A percentile compares a stretch with the other conserved stretches of the same genome.
phyloP scores from a whole-genome alignment of 805 yeast species.

The Cyberlindnera mycetangii region DNA sequence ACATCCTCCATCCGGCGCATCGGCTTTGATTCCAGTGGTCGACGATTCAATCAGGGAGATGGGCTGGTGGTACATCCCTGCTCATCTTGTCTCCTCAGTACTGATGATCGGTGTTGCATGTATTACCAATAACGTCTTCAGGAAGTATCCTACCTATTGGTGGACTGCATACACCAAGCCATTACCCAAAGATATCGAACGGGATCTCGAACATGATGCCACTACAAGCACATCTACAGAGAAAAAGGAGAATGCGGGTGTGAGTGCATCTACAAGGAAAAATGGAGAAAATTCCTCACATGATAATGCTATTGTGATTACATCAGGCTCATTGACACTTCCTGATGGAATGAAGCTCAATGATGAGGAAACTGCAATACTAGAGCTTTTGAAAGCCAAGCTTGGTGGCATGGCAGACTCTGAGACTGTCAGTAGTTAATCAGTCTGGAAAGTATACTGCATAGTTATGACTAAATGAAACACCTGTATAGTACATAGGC shows the following conservation, averaged over 20 bases:
- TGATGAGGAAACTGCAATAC: conserved; percentile 3
- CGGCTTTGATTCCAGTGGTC: conserved; percentile 55
- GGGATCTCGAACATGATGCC: no score
- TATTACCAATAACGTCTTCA: conserved; percentile 49
- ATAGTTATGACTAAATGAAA: no score
- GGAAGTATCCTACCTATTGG: conserved; percentile 60
- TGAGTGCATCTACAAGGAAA: no score
- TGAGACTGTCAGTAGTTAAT: no score
- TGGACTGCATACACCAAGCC: conserved; percentile 37
- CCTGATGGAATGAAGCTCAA: conserved; percentile 7
- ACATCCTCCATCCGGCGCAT: conserved; percentile 75
- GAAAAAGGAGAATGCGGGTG: neutral
- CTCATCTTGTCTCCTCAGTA: conserved; percentile 46
- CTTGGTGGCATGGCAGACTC: no score
- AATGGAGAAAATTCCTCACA: neutral
- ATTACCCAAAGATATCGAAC: conserved; percentile 1
- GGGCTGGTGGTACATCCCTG: conserved; percentile 68
- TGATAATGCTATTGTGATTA: neutral
- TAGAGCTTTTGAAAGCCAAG: conserved; percentile 5
- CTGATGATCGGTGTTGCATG: conserved; percentile 49
- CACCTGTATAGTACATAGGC: no score
- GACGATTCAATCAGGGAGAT: conserved; percentile 43
- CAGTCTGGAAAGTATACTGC: no score
- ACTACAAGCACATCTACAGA: neutral
- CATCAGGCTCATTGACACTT: neutral